Percentiles rank a stretch among this genome's conserved stretches.
Conservation (phyloP, 1,284 basidiomycete species). For the Boletellus deceptivus region DNA sequence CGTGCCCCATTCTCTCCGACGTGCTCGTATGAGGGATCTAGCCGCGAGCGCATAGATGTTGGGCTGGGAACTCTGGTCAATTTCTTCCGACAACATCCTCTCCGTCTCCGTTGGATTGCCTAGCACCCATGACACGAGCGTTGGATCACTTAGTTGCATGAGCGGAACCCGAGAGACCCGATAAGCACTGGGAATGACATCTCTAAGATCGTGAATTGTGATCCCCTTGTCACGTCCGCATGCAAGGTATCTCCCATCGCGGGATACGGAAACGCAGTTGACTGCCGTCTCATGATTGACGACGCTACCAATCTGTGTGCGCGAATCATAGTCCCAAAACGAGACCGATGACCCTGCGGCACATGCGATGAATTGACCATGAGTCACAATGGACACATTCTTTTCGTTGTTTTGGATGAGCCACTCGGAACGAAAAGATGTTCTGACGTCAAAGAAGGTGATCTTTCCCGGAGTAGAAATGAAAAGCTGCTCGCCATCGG, state of each 20-base stretch:
- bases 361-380: not conserved
- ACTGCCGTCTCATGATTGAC: not conserved
- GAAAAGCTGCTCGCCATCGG: not conserved
- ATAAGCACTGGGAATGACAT: not conserved
- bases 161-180: not conserved
- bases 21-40: not conserved
- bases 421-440: not conserved
- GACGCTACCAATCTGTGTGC: not conserved
- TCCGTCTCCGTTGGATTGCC: not conserved
- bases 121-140: not conserved
- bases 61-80: not conserved
- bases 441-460: not conserved
- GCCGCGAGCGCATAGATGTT: not conserved
- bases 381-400: not conserved
- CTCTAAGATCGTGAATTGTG: not conserved
- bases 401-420: not conserved
- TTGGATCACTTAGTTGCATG: not conserved
- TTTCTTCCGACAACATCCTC: not conserved
- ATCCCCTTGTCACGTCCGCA: not conserved
- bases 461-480: not conserved
- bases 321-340: slow-evolving; percentile 1
- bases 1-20: not conserved
- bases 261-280: not conserved
- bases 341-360: not conserved
- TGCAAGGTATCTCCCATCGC: not conserved